These are phyloP conservation scores for Dactylorhiza incarnata DNA, from an alignment of 106 monocot species.

Conservation along the genomic window DNA sequence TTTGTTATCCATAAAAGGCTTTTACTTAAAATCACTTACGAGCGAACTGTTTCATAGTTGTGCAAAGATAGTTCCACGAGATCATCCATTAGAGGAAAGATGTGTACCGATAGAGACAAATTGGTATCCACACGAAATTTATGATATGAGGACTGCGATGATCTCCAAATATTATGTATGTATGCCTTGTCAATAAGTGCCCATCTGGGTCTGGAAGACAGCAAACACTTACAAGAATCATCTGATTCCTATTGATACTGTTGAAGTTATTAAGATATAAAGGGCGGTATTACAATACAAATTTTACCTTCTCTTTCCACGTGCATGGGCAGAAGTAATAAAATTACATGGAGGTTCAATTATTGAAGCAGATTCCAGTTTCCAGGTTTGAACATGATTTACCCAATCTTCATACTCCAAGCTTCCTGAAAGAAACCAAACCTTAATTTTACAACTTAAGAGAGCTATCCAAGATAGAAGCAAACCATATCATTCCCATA, in stretches of 20 bases:
- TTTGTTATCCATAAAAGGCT: background rate
- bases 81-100: constrained; percentile 67
- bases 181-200: constrained; percentile 79
- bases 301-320: constrained; percentile 75
- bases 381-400: constrained; percentile 75
- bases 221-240: constrained; percentile 6
- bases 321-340: constrained; percentile 48
- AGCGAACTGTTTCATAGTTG: constrained; percentile 89
- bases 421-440: constrained; percentile 43
- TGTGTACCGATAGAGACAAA: constrained; percentile 52
- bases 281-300: background rate
- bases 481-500: constrained; percentile 1
- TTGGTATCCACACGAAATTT: constrained; percentile 49
- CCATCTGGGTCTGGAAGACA: constrained; percentile 78
- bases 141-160: constrained; percentile 87
- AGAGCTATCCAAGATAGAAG: background rate
- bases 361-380: constrained; percentile 79
- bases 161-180: constrained; percentile 95
- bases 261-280: background rate
- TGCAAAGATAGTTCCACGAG: constrained; percentile 81
- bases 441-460: background rate
- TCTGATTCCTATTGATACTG: background rate
- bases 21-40: constrained; percentile 44
- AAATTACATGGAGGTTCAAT: constrained; percentile 93
- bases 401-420: constrained; percentile 94